Evolutionary conservation across 805 yeast species (phyloP), one percentile per base, ranked within the genome.

Genomic region (Sugiyamaella smithiae): DNA sequence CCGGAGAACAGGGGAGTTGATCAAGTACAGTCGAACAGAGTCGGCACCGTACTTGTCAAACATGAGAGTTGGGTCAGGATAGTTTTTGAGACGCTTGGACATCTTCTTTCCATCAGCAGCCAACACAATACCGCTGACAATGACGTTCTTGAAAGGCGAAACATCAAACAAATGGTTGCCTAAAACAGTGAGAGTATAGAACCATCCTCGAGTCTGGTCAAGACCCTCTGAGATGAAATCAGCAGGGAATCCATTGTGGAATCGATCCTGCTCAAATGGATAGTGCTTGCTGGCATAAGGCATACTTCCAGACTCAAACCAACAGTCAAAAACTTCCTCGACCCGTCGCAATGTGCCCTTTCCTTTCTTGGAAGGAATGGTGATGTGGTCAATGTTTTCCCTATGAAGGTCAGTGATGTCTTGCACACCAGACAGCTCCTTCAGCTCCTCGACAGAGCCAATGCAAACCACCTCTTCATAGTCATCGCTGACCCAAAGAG

Each of bases 201-300:
- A 93, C 99, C 99, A 93, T 67, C 99, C 99, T 81, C 99, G 88
- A 51, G 99, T 93, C 76, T 93, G 99, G 73, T 93, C 99, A 61
- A 93, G 80, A 73, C 99, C 99, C 77, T 93, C 99, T 52, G 97
- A 85, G 62, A 93, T 93, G 71, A 93, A 93, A 70, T 93, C 91
- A 40, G 96, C 99, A 41, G 99, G 99, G 83, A 88, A 95, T 42
- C 86, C 78, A 49, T 77, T 67, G 31, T 72, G 64, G 72, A 91
- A 91, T 42, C 67, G 68, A 12, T 87, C 89, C 66, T 80, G 71
- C 72, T 91, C 97, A 67, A 93, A 93, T 57, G 99, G 99, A 67
- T 90, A 93, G 69, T 93, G 99, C 67, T 85, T 84, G 33, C 96
- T 85, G 47, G 97, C 98, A 61, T 85, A 93, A 54, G 99, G 99